A percentile compares a stretch with the other conserved stretches of the same genome.
phyloP scores from a whole-genome alignment of 352 stramenopile species.

The Globisporangium emineosum region DNA sequence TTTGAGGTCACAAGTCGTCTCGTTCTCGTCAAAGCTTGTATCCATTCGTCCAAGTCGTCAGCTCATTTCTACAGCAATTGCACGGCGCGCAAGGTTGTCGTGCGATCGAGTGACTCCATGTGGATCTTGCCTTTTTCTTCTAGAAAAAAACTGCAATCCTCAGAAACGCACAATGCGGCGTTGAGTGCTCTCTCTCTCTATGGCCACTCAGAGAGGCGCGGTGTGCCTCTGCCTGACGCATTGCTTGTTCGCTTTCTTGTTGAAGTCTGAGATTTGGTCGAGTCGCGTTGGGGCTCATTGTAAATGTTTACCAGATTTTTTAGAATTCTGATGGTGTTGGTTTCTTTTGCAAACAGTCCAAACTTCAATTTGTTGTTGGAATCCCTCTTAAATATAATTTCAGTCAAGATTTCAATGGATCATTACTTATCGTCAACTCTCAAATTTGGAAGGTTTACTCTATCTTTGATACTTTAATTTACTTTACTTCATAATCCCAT shows the following conservation, averaged over 20 bases:
- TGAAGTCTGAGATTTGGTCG: neutral
- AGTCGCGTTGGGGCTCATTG: neutral
- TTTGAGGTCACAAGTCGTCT: no score
- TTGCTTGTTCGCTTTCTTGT: neutral
- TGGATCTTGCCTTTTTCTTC: neutral
- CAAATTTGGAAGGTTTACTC: neutral
- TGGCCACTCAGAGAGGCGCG: neutral
- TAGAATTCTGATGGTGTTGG: neutral
- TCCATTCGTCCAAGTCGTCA: neutral
- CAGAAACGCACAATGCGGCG: neutral
- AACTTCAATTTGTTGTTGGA: neutral
- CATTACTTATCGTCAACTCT: neutral
- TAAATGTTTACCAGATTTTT: no score
- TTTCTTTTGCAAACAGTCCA: no score
- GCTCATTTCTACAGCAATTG: neutral
- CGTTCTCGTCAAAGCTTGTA: neutral
- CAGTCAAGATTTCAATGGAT: neutral
- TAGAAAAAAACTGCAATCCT: neutral
- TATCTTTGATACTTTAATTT: neutral
- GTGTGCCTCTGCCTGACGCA: neutral
- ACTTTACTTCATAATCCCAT: neutral
- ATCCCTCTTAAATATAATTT: neutral
- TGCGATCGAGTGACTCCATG: neutral
- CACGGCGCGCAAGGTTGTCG: neutral
- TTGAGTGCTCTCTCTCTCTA: neutral